phyloP scores from a whole-genome alignment of 805 yeast species.

The Clavispora carvajalis region DNA sequence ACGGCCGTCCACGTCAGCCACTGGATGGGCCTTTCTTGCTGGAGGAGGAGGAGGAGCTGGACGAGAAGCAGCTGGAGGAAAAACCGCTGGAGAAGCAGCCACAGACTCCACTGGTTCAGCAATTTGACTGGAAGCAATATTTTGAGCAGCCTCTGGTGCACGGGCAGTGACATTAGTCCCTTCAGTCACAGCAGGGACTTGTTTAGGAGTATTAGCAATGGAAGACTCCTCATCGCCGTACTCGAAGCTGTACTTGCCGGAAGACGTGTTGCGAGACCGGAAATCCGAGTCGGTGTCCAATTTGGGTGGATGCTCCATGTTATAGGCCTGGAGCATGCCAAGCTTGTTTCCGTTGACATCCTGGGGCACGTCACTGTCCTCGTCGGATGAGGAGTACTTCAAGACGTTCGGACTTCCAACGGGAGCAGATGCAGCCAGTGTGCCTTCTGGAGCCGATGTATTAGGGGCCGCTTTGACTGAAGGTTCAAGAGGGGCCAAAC shows the following conservation, averaged over 20 bases:
- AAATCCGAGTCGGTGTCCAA: slow-evolving; percentile 12
- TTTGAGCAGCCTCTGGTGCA: background rate
- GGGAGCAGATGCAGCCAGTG: background rate
- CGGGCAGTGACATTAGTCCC: slow-evolving; percentile 2
- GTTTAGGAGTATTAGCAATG: slow-evolving; percentile 25
- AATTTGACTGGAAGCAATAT: background rate
- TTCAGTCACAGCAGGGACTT: slow-evolving; percentile 7
- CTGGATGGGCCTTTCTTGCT: slow-evolving; percentile 39
- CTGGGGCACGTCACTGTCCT: slow-evolving; percentile 24
- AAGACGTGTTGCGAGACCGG: slow-evolving; percentile 13
- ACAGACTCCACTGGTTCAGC: background rate
- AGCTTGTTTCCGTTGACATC: slow-evolving; percentile 19
- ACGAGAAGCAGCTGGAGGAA: background rate
- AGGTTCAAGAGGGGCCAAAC: background rate
- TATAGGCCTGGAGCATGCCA: slow-evolving; percentile 32
- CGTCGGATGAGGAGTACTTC: slow-evolving; percentile 27
- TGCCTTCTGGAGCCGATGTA: slow-evolving; percentile 14
- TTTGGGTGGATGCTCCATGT: slow-evolving; percentile 20
- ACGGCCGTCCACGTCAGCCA: slow-evolving; percentile 21
- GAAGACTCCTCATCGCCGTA: slow-evolving; percentile 35
- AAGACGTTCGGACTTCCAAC: slow-evolving; percentile 33
- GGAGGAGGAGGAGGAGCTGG: slow-evolving; percentile 54
- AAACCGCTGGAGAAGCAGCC: background rate
- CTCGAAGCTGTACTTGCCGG: slow-evolving; percentile 34
- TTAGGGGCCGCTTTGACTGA: slow-evolving; percentile 26